Evolutionary conservation across 2,329 filamentous ascomycete species (phyloP), one percentile per base, ranked within the genome.

Genomic region (Alternaria arbusti): DNA sequence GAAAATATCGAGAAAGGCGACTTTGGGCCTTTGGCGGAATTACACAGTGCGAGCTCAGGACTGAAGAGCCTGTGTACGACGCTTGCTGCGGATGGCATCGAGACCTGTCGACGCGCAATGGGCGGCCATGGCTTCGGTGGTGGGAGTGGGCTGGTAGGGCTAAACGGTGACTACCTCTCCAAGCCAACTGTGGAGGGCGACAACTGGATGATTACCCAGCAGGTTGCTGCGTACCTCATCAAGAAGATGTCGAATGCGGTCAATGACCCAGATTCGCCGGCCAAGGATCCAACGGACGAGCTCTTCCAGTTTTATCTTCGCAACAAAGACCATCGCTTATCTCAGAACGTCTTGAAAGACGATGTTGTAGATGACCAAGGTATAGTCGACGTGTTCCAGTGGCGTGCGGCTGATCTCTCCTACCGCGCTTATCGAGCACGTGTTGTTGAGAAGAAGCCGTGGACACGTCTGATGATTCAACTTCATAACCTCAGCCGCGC

Each of bases 181-280:
- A 86, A 86, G 70, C 84, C 84, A 1, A 87, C 85, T 0, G 85
- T 87, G 3, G 85, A 87, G 66, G 85, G 85, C 2, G 85, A 86
- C 69, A 87, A 87, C 59, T 86, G 84, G 84, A 86, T 86, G 84
- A 86, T 87, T 44, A 86, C 84, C 0, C 84, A 86, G 62, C 85
- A 87, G 71, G 83, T 83, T 4, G 83, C 83, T 0, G 79, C 80
- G 23, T 84, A 83, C 61, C 70, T 87, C 23, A 84, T 87, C 73
- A 86, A 87, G 70, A 84, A 84, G 46, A 86, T 86, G 82, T 73
- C 79, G 26, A 70, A 77, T 26, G 80, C 81, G 5, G 78, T 81
- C 6, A 71, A 78, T 8, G 71, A 75, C 12, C 77, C 79, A n/a
- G 73, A 70, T 26, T 30, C 64, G 13, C 58, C 75, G 12, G 68